Percentiles rank a stretch among this genome's conserved stretches.
Evolutionary conservation across 768 basidiomycete species (phyloP).

Genomic region (Collybia mongolica): DNA sequence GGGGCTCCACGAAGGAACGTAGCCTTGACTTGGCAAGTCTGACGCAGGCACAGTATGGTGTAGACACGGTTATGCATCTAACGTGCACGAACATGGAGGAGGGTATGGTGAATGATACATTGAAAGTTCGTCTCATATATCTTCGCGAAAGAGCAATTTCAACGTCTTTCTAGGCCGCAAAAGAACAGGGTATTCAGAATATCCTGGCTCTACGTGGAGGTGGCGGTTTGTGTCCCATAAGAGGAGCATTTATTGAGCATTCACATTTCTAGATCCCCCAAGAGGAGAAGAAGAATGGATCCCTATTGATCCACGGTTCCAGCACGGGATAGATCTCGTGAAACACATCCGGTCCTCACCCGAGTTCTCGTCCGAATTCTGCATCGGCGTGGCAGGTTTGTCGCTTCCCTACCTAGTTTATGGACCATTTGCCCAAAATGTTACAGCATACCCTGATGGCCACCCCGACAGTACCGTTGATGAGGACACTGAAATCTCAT

Average conservation of each 20-base stretch:
- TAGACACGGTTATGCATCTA: conserved; percentile 90
- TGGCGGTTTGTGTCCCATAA: conserved; percentile 25
- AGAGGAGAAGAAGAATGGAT: conserved; percentile 94
- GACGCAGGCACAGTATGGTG: conserved; percentile 66
- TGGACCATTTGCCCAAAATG: background rate
- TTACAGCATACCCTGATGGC: conserved; percentile 86
- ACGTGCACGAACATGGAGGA: conserved; percentile 97
- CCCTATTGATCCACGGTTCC: conserved; percentile 79
- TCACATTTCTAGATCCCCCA: conserved; percentile 69
- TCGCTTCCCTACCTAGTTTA: background rate
- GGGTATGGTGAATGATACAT: conserved; percentile 82
- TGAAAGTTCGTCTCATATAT: conserved; percentile 52
- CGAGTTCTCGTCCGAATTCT: conserved; percentile 83
- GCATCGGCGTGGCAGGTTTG: conserved; percentile 91
- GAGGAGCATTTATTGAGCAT: background rate
- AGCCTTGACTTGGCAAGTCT: conserved; percentile 84
- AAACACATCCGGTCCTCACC: conserved; percentile 77
- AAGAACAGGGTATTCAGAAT: conserved; percentile 80
- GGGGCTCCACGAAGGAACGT: conserved; percentile 86
- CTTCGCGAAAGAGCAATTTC: conserved; percentile 7
- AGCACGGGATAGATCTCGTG: conserved; percentile 87
- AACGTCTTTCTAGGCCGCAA: conserved; percentile 56
- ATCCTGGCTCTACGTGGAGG: conserved; percentile 93
- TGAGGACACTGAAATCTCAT: conserved; percentile 63
- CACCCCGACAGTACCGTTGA: conserved; percentile 61